phyloP scores from a whole-genome alignment of 495 filamentous ascomycete genomes.

The Ascobolus immersus region DNA sequence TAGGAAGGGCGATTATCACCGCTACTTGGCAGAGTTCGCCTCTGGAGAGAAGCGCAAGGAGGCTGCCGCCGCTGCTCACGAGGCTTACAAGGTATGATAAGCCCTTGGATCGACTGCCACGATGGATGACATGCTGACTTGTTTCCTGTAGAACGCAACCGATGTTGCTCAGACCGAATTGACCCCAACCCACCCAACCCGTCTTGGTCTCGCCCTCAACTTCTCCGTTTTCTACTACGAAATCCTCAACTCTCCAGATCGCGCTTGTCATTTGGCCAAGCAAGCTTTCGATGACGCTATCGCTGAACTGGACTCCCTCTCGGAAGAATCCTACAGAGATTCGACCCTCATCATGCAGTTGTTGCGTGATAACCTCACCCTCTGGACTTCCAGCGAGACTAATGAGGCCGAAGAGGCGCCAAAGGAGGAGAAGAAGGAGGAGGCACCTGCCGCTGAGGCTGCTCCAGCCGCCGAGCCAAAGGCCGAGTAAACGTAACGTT shows the following conservation, averaged over 20 bases:
- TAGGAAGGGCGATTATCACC: conserved; percentile 99
- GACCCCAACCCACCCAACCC: conserved; percentile 94
- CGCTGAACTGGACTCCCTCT: conserved; percentile 93
- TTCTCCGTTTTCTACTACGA: conserved; percentile 99
- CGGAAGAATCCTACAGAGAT: conserved; percentile 97
- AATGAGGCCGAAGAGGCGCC: conserved; percentile 46
- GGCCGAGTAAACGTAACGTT: conserved; percentile 11
- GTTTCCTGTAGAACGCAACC: conserved; percentile 55
- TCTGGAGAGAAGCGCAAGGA: conserved; percentile 97
- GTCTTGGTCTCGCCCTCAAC: conserved; percentile 91
- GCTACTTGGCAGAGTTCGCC: conserved; percentile 96
- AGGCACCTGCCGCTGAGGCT: conserved; percentile 21
- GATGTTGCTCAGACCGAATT: conserved; percentile 94
- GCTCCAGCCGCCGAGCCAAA: conserved; percentile 14
- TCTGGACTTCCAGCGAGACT: conserved; percentile 95
- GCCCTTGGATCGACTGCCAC: conserved; percentile 2
- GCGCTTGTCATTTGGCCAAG: conserved; percentile 96
- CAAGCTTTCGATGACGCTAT: conserved; percentile 98
- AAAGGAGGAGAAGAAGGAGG: conserved; percentile 39
- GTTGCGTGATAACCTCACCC: conserved; percentile 93
- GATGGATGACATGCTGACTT: conserved; percentile 7
- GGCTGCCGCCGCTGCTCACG: conserved; percentile 84
- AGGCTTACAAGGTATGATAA: conserved; percentile 98
- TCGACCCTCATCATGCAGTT: conserved; percentile 99
- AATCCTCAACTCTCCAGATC: conserved; percentile 96